Evolutionary conservation across 371 early-diverging fungal genomes (phyloP).

Genomic region (Mortierella sp.): DNA sequence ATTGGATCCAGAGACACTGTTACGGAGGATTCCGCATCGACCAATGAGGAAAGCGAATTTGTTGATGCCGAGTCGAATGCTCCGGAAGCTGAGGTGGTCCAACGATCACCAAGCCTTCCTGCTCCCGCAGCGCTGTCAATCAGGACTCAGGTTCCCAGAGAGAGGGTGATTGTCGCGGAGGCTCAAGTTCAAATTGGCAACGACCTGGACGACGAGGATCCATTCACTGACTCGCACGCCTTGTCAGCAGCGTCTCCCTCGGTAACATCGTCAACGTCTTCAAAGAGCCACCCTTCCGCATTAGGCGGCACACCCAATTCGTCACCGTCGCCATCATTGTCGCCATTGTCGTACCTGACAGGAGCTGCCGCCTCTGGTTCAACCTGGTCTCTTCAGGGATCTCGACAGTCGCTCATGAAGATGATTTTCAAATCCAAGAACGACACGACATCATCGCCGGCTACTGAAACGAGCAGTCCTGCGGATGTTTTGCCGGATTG

Average conservation of each 20-base stretch:
- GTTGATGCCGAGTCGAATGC: neutral
- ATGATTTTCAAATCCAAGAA: slow-evolving; percentile 52
- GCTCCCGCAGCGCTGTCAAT: slow-evolving; percentile 30
- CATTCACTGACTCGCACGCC: slow-evolving; percentile 50
- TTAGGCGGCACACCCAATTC: slow-evolving; percentile 12
- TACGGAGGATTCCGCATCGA: neutral
- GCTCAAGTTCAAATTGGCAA: slow-evolving; percentile 52
- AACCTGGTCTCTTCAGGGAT: slow-evolving; percentile 50
- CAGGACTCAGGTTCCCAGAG: slow-evolving; percentile 17
- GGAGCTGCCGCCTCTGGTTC: slow-evolving; percentile 37
- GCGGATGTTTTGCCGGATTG: neutral
- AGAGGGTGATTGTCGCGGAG: slow-evolving; percentile 45
- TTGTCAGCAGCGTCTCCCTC: slow-evolving; percentile 27
- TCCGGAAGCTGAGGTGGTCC: neutral
- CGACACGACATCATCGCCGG: slow-evolving; percentile 11
- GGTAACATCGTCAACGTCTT: neutral
- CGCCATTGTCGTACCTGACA: slow-evolving; percentile 45
- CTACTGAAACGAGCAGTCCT: neutral
- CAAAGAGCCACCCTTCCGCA: slow-evolving; percentile 16
- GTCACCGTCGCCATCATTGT: slow-evolving; percentile 43
- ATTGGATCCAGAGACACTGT: neutral
- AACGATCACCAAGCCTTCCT: slow-evolving; percentile 22
- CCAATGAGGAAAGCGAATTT: neutral
- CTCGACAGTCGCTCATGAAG: slow-evolving; percentile 48
- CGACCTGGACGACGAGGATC: slow-evolving; percentile 45